Conservation (phyloP, 164 flowering plant genomes). For the Houttuynia cordata region DNA sequence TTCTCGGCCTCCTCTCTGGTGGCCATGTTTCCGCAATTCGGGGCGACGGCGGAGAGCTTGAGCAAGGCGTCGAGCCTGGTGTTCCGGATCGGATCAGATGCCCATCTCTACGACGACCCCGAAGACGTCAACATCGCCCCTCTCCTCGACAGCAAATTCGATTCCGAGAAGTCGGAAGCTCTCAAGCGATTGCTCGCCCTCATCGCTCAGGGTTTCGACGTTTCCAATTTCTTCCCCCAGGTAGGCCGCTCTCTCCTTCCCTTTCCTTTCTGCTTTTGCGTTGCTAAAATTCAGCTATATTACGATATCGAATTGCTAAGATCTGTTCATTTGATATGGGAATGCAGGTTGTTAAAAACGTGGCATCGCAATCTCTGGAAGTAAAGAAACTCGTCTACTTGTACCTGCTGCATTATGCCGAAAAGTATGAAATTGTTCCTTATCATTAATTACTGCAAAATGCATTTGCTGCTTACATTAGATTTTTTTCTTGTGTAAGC, state of each 20-base stretch:
- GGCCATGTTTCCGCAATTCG: constrained; percentile 64
- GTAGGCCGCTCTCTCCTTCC: constrained; percentile 19
- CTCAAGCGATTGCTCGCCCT: constrained; percentile 94
- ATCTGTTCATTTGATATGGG: constrained; percentile 2
- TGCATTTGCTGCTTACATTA: background rate
- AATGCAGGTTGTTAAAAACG: constrained; percentile 90
- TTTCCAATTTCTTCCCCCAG: constrained; percentile 97
- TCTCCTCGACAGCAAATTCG: constrained; percentile 82
- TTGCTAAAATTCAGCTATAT: too few species aligned
- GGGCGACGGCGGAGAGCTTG: constrained; percentile 75
- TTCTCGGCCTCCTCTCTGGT: too few species aligned
- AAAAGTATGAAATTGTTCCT: constrained; percentile 46
- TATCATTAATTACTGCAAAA: background rate
- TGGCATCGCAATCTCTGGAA: constrained; percentile 83
- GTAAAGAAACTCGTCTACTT: constrained; percentile 96
- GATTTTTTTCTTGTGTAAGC: too few species aligned
- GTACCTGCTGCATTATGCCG: constrained; percentile 94
- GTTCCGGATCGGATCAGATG: constrained; percentile 95
- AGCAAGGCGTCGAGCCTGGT: constrained; percentile 88
- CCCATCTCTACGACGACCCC: constrained; percentile 98
- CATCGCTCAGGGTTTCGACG: constrained; percentile 94
- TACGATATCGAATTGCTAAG: too few species aligned
- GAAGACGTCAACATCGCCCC: constrained; percentile 89
- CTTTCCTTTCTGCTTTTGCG: background rate
- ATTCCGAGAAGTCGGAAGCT: constrained; percentile 92